phyloP scores from a whole-genome alignment of 202 grass and related monocot genomes.

The Bolboschoenoplectus hybrid region DNA sequence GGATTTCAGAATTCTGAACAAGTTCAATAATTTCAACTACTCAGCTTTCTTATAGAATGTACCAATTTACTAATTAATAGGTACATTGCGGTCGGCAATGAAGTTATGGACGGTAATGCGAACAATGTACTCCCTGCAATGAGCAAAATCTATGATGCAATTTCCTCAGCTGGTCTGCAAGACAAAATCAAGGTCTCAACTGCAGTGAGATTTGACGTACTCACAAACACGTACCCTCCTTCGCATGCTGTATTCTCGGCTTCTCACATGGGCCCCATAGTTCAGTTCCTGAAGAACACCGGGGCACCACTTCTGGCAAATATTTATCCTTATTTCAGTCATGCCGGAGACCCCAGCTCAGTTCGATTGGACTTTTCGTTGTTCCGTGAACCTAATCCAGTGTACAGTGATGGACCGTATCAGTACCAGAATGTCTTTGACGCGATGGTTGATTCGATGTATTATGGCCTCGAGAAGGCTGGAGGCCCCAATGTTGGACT shows the following conservation, averaged over 20 bases:
- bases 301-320: constrained; percentile 46
- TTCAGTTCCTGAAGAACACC: constrained; percentile 34
- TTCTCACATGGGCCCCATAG: constrained; percentile 28
- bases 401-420: constrained; percentile 18
- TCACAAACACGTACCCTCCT: constrained; percentile 37
- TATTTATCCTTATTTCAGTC: constrained; percentile 49
- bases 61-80: background rate
- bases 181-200: constrained; percentile 51
- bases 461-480: constrained; percentile 37
- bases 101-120: constrained; percentile 13
- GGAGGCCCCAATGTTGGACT: background rate
- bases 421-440: constrained; percentile 51
- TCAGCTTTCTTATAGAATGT: background rate
- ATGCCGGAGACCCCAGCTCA: background rate
- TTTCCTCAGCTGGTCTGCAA: constrained; percentile 21
- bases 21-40: background rate
- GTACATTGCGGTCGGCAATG: constrained; percentile 60
- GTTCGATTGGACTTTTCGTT: constrained; percentile 34
- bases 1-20: background rate
- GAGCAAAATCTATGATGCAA: constrained; percentile 39
- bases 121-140: constrained; percentile 49
- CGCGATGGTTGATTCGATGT: constrained; percentile 48
- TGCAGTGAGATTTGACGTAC: background rate
- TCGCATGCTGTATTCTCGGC: constrained; percentile 36
- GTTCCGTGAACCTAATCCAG: constrained; percentile 27